Percentiles rank a stretch among this genome's conserved stretches.
Conservation (phyloP, 2,329 filamentous ascomycete genomes). For the Phaeosphaeriaceae sp. region DNA sequence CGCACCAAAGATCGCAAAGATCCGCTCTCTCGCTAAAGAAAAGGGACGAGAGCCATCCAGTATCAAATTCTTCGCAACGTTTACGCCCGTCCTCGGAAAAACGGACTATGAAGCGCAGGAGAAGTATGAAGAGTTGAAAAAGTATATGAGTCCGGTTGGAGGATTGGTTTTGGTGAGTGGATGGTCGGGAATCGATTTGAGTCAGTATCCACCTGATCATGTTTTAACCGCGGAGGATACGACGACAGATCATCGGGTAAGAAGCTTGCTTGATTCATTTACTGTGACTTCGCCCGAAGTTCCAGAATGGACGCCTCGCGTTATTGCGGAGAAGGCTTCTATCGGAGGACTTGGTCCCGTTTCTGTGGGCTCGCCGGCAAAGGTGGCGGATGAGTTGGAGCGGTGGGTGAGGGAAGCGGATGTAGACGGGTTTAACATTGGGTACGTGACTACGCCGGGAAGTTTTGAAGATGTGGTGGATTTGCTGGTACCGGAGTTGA, state of each 20-base stretch:
- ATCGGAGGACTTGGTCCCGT: slow-evolving; percentile 68
- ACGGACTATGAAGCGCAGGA: slow-evolving; percentile 57
- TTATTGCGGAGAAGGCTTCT: slow-evolving; percentile 38
- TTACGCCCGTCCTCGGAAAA: slow-evolving; percentile 43
- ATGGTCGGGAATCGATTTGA: slow-evolving; percentile 67
- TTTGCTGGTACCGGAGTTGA: slow-evolving; percentile 47
- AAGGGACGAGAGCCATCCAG: slow-evolving; percentile 62
- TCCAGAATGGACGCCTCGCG: slow-evolving; percentile 36
- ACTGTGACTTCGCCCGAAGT: slow-evolving; percentile 39
- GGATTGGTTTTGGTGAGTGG: slow-evolving; percentile 63
- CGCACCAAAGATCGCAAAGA: slow-evolving; percentile 59
- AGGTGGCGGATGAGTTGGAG: slow-evolving; percentile 56
- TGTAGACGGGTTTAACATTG: slow-evolving; percentile 45
- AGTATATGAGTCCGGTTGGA: slow-evolving; percentile 61
- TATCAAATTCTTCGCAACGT: slow-evolving; percentile 59
- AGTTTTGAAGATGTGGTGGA: slow-evolving; percentile 48
- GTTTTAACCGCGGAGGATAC: slow-evolving; percentile 63
- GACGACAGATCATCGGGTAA: slow-evolving; percentile 54
- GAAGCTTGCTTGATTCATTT: slow-evolving; percentile 42
- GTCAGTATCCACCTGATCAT: slow-evolving; percentile 63
- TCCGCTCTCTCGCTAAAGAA: slow-evolving; percentile 58
- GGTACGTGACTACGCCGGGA: slow-evolving; percentile 54
- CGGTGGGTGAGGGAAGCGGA: slow-evolving; percentile 54
- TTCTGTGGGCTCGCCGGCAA: slow-evolving; percentile 38
- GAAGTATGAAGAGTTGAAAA: slow-evolving; percentile 60